phyloP scores from a whole-genome alignment of 768 basidiomycete species.

The Xerocomus potaroensis region DNA sequence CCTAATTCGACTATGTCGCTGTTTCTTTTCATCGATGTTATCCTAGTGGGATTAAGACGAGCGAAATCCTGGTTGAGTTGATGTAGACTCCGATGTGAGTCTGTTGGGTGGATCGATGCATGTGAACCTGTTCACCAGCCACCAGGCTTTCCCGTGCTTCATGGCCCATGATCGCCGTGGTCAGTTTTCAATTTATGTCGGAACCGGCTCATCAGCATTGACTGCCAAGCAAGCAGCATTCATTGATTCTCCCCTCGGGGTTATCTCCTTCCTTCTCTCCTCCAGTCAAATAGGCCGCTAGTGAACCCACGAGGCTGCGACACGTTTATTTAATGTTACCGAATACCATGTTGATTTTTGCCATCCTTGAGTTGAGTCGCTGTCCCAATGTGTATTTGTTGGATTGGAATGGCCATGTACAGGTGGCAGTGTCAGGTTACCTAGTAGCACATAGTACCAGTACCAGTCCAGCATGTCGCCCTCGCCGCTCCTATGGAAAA shows the following conservation, averaged over 20 bases:
- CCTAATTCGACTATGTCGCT: constrained; percentile 12
- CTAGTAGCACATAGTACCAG: no score
- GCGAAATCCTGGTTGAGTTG: constrained; percentile 18
- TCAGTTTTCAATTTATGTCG: constrained; percentile 27
- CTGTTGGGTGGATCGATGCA: constrained; percentile 18
- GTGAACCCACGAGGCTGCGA: constrained; percentile 29
- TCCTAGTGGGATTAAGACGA: constrained; percentile 41
- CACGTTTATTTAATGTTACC: constrained; percentile 32
- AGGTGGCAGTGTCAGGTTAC: no score
- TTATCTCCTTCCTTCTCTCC: constrained; percentile 21
- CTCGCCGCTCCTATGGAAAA: constrained; percentile 51
- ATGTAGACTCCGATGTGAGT: constrained; percentile 22
- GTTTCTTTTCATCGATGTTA: constrained; percentile 28
- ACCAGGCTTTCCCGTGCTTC: constrained; percentile 35
- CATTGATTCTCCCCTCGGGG: constrained; percentile 30
- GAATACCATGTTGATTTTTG: constrained; percentile 15
- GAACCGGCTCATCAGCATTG: constrained; percentile 29
- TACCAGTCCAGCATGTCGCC: no score
- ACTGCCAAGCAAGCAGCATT: constrained; percentile 18
- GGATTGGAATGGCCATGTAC: no score
- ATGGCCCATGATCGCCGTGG: constrained; percentile 30
- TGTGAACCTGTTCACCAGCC: constrained; percentile 22
- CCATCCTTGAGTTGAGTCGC: constrained; percentile 11
- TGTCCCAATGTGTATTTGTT: no score
- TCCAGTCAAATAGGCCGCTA: constrained; percentile 18